Evolutionary conservation across 2,329 filamentous ascomycete species (phyloP), one percentile per base, ranked within the genome.

Genomic region (Hypomyces perniciosus): DNA sequence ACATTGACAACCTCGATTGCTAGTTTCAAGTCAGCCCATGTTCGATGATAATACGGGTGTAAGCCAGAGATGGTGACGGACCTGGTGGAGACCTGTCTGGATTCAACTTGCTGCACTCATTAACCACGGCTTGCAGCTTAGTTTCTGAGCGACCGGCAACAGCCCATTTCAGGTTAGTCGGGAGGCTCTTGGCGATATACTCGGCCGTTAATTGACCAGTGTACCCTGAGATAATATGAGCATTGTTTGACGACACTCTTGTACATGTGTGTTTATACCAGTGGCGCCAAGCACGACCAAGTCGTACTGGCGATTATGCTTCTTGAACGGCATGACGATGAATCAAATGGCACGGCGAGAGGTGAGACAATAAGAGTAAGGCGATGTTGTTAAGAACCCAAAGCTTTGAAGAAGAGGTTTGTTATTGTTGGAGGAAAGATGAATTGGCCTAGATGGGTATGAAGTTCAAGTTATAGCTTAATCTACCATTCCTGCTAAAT

Each of bases 121-220:
- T 73, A 6, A 83, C 81, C 8, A 96, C 68, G 38, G 72, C 70
- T 57, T 86, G 78, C 4, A 97, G 77, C 67, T 96, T 96, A 44
- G 76, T 72, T 44, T 77, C 72, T n/a, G 88, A 91, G 28, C 91
- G 86, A 30, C 91, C 91, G 42, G 90, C 88, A 50, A 96, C 75
- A 10, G 89, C 91, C 91, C 91, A 96, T 72, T 83, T 90, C 55
- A 95, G 68, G 64, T 89, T 80, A 13, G 86, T 88, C 0, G 90
- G 86, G 1, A 90, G 74, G 57, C 80, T 72, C 10, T 76, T 77
- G 47, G 83, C 77, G 61, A 96, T 85, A 67, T 93, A 83, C 65
- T 95, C 84, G 29, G 85, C 84, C 2, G 83, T 83, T 58, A 87
- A 76, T 57, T 81, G 84, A 37, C 91, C 91, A 0, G 91, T 96